Percentiles rank a stretch among this genome's conserved stretches.
Evolutionary conservation across 495 filamentous ascomycete species (phyloP).

Genomic region (Arthonia radiata): DNA sequence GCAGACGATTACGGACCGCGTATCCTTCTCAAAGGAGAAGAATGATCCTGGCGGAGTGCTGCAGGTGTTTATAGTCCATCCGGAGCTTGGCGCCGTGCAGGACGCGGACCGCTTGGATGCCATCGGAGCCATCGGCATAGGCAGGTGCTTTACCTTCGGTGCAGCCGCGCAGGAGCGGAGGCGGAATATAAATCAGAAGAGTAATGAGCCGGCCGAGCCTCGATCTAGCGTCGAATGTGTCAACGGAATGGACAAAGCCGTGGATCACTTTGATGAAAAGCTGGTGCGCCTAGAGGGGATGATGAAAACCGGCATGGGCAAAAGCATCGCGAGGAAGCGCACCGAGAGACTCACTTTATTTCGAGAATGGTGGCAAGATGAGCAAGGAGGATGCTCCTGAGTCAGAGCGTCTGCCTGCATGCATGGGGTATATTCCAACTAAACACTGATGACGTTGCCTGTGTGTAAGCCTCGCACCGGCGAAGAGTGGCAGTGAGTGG

Average conservation of each 20-base stretch:
- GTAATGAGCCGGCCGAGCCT: too few species aligned
- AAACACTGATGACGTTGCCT: too few species aligned
- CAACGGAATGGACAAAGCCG: slow-evolving; percentile 33
- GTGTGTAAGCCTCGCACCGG: too few species aligned
- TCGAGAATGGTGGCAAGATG: slow-evolving; percentile 48
- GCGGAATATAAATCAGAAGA: too few species aligned
- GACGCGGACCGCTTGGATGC: slow-evolving; percentile 82
- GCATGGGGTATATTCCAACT: too few species aligned
- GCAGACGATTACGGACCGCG: slow-evolving; percentile 41
- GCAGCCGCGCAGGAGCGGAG: slow-evolving; percentile 19
- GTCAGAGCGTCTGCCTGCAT: too few species aligned
- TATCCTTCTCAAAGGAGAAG: slow-evolving; percentile 55
- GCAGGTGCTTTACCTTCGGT: slow-evolving; percentile 49
- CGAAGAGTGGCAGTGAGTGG: too few species aligned
- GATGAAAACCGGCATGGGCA: slow-evolving; percentile 66
- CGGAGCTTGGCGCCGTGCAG: slow-evolving; percentile 66
- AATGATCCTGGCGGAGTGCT: slow-evolving; percentile 26
- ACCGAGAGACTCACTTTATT: slow-evolving; percentile 40
- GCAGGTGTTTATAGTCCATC: slow-evolving; percentile 27
- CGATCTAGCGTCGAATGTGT: too few species aligned
- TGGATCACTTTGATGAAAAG: slow-evolving; percentile 65
- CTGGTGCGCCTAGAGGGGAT: slow-evolving; percentile 42
- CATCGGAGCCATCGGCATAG: slow-evolving; percentile 65
- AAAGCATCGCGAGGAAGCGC: slow-evolving; percentile 34
- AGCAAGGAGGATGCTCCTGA: too few species aligned